Evolutionary conservation across 2,329 filamentous ascomycete species (phyloP).

Genomic region (Beauveria bassiana): DNA sequence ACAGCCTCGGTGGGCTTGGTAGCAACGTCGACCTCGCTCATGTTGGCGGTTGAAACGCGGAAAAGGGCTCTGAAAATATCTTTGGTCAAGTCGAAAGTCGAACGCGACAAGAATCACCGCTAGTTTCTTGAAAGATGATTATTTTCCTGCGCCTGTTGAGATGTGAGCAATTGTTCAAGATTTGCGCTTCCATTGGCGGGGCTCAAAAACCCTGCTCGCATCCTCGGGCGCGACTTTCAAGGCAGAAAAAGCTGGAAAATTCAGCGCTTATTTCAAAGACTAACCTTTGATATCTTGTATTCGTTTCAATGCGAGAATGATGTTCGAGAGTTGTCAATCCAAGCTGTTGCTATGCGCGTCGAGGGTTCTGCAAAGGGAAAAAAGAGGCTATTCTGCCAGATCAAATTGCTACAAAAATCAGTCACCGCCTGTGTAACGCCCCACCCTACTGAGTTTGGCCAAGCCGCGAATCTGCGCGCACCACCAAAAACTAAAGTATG

Average conservation of each 20-base stretch:
- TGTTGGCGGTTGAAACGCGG: background rate
- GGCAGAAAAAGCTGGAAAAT: background rate
- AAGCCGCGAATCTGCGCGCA: background rate
- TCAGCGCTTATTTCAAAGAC: background rate
- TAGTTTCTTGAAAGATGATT: background rate
- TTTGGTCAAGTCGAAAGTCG: background rate
- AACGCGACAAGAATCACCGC: background rate
- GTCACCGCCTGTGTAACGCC: background rate
- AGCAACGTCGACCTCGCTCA: slow-evolving; percentile 12
- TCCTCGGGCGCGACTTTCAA: background rate
- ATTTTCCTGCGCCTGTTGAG: background rate
- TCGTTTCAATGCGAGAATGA: background rate
- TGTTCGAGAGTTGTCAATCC: background rate
- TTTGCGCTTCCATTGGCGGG: slow-evolving; percentile 7
- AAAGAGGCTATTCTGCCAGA: slow-evolving; percentile 8
- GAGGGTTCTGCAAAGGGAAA: background rate
- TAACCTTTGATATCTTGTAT: background rate
- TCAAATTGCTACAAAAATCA: background rate
- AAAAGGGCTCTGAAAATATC: background rate
- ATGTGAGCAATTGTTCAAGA: slow-evolving; percentile 10
- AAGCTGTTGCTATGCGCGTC: background rate
- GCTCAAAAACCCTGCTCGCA: background rate
- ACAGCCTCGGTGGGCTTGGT: slow-evolving; percentile 37
- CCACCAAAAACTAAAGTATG: too few relatives aligned
- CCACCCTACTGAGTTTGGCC: background rate